These are phyloP conservation scores for Backusella macrospora DNA, from an alignment of 192 early-diverging fungal species.

Conservation along the genomic window DNA sequence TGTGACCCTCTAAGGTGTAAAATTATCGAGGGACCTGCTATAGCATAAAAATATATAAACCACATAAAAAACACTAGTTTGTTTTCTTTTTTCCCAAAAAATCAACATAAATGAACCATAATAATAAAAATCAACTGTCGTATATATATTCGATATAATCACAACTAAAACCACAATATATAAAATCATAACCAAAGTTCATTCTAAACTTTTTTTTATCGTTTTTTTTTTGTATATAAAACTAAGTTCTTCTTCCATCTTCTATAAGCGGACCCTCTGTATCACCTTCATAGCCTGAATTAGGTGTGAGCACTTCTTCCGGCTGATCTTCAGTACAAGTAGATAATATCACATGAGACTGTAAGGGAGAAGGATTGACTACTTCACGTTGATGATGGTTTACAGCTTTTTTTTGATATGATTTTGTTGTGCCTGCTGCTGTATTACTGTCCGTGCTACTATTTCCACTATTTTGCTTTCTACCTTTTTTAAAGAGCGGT, in stretches of 20 bases:
- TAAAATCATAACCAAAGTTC: no score
- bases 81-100: no score
- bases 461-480: not conserved
- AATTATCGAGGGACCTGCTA: no score
- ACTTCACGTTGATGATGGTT: not conserved
- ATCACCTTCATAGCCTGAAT: constrained; percentile 13
- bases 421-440: not conserved
- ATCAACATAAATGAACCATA: no score
- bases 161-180: no score
- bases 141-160: no score
- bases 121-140: no score
- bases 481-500: not conserved
- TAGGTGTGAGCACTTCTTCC: not conserved
- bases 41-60: no score
- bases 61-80: no score
- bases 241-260: not conserved
- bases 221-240: no score
- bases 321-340: not conserved
- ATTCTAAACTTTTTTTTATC: no score
- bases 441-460: not conserved
- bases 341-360: not conserved
- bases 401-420: not conserved
- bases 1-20: no score
- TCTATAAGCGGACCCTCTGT: not conserved
- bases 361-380: not conserved